Evolutionary conservation across 805 yeast genomes (phyloP).

Genomic region (Monosporozyma siamensis): DNA sequence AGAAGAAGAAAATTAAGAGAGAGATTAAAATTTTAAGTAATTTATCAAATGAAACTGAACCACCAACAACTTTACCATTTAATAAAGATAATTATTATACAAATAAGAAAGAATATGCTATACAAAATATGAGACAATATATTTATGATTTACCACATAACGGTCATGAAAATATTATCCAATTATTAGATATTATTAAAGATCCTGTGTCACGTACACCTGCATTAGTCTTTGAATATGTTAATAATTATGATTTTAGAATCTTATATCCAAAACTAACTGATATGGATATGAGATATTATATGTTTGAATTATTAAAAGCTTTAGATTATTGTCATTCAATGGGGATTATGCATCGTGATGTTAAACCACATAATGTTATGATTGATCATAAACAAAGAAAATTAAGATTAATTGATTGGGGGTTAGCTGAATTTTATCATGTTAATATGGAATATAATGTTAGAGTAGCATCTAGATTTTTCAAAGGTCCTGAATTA

Average conservation of each 20-base stretch:
- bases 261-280: conserved; percentile 70
- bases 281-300: conserved; percentile 67
- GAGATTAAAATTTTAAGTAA: conserved; percentile 84
- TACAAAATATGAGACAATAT: conserved; percentile 18
- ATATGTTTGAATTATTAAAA: conserved; percentile 68
- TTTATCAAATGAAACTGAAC: conserved; percentile 38
- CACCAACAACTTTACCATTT: conserved; percentile 17
- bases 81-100: conserved; percentile 21
- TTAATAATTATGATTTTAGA: conserved; percentile 76
- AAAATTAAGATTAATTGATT: conserved; percentile 74
- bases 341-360: conserved; percentile 93
- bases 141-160: conserved; percentile 28
- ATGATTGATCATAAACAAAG: conserved; percentile 79
- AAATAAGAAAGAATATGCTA: conserved; percentile 21
- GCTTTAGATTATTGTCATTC: conserved; percentile 89
- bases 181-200: conserved; percentile 68
- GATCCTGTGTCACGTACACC: conserved; percentile 78
- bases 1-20: conserved; percentile 80
- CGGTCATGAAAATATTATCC: conserved; percentile 58
- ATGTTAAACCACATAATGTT: conserved; percentile 90
- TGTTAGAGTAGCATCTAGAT: conserved; percentile 88
- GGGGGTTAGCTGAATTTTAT: conserved; percentile 94
- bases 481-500: conserved; percentile 89
- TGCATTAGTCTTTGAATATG: conserved; percentile 76
- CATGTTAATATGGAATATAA: conserved; percentile 85